Percentiles rank a stretch among this genome's conserved stretches.
Conservation (phyloP, 2,329 filamentous ascomycete genomes). For the Penicillium hordei region DNA sequence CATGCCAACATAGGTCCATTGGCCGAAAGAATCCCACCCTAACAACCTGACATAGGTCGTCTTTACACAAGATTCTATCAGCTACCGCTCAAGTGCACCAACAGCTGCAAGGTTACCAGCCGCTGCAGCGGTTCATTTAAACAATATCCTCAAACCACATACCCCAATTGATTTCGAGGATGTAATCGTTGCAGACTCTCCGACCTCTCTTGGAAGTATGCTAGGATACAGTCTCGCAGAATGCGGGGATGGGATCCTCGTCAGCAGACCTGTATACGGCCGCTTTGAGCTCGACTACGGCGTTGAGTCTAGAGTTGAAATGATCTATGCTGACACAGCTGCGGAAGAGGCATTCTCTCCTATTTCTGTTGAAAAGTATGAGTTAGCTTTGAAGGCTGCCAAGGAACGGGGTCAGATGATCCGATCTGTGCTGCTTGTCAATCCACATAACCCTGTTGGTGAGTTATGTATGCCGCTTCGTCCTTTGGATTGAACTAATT, state of each 20-base stretch:
- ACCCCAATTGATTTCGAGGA: constrained; percentile 36
- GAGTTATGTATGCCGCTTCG: constrained; percentile 1
- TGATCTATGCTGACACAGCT: constrained; percentile 42
- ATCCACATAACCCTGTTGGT: constrained; percentile 49
- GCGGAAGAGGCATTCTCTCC: constrained; percentile 41
- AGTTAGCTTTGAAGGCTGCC: constrained; percentile 37
- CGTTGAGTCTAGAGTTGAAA: constrained; percentile 42
- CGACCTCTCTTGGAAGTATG: constrained; percentile 46
- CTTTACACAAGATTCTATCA: constrained; percentile 37
- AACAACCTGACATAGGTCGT: constrained; percentile 23
- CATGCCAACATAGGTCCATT: not conserved
- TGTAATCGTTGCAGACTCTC: constrained; percentile 44
- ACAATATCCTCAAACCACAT: constrained; percentile 42
- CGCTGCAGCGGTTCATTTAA: constrained; percentile 46
- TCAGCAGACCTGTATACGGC: constrained; percentile 50
- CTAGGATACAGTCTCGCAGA: constrained; percentile 46
- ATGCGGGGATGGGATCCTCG: constrained; percentile 48
- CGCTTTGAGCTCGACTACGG: constrained; percentile 53
- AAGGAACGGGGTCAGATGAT: constrained; percentile 35
- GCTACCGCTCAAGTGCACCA: constrained; percentile 44
- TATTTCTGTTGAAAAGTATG: constrained; percentile 37
- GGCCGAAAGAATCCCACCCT: not conserved
- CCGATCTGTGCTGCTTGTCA: constrained; percentile 44
- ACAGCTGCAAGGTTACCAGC: constrained; percentile 41
- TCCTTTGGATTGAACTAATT: not conserved